phyloP scores from a whole-genome alignment of 164 flowering plant species.

The Cinnamomum micranthum region DNA sequence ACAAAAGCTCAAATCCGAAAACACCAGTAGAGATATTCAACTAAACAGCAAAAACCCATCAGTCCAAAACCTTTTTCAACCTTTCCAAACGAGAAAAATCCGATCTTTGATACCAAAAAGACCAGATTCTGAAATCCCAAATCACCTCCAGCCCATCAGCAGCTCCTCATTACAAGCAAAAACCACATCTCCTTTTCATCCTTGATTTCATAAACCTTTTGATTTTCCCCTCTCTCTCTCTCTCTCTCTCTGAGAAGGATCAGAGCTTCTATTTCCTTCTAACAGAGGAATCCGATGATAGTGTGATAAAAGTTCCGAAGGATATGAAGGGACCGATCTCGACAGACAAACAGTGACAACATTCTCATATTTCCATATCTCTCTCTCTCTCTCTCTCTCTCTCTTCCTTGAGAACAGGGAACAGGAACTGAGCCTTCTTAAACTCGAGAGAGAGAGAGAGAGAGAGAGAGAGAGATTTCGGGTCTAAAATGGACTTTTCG shows the following conservation, averaged over 20 bases:
- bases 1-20: not conserved
- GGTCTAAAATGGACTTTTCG: too few relatives aligned
- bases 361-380: not conserved
- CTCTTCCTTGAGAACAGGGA: not conserved
- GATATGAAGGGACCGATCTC: not conserved
- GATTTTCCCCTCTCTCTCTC: not conserved
- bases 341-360: not conserved
- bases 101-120: not conserved
- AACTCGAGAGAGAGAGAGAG: too few relatives aligned
- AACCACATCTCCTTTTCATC: not conserved
- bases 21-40: not conserved
- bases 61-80: not conserved
- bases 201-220: not conserved
- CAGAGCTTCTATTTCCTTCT: slow-evolving; percentile 1
- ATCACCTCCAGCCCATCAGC: not conserved
- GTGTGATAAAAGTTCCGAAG: not conserved
- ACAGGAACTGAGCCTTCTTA: not conserved
- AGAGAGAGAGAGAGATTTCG: too few relatives aligned
- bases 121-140: not conserved
- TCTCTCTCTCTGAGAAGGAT: not conserved
- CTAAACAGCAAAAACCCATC: slow-evolving; percentile 3
- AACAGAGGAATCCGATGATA: not conserved
- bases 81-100: not conserved
- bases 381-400: not conserved
- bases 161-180: not conserved